phyloP scores from a whole-genome alignment of 768 basidiomycete genomes.

The Boletellus emodensis region DNA sequence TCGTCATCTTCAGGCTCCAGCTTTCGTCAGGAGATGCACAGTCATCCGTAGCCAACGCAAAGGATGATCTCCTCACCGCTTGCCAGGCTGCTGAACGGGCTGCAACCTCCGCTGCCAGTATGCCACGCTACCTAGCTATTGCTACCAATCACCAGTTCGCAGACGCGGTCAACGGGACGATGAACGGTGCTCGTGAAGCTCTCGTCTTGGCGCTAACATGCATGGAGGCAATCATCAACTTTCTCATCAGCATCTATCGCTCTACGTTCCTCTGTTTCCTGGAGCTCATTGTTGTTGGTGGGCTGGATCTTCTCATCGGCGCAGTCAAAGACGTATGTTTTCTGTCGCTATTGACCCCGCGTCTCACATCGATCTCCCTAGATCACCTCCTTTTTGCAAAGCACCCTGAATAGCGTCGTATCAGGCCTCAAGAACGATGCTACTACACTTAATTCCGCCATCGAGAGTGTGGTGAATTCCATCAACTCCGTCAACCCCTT shows the following conservation, averaged over 20 bases:
- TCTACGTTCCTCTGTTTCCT: slow-evolving; percentile 93
- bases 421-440: slow-evolving; percentile 73
- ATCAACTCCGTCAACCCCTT: slow-evolving; percentile 80
- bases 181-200: slow-evolving; percentile 71
- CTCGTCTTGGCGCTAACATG: slow-evolving; percentile 73
- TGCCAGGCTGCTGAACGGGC: slow-evolving; percentile 84
- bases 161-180: slow-evolving; percentile 72
- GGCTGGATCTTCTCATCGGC: slow-evolving; percentile 70
- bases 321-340: slow-evolving; percentile 76
- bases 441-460: slow-evolving; percentile 59
- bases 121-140: slow-evolving; percentile 85
- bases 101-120: slow-evolving; percentile 74
- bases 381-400: slow-evolving; percentile 70
- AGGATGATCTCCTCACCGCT: slow-evolving; percentile 71
- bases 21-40: slow-evolving; percentile 69
- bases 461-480: slow-evolving; percentile 57
- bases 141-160: slow-evolving; percentile 79
- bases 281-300: slow-evolving; percentile 83
- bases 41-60: slow-evolving; percentile 63
- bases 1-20: slow-evolving; percentile 81
- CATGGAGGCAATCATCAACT: slow-evolving; percentile 87
- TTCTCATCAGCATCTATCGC: slow-evolving; percentile 88
- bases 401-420: slow-evolving; percentile 55
- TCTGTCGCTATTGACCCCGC: neutral
- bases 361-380: slow-evolving; percentile 29